phyloP scores from a whole-genome alignment of 1,284 basidiomycete species.

The Schizophyllum commune region DNA sequence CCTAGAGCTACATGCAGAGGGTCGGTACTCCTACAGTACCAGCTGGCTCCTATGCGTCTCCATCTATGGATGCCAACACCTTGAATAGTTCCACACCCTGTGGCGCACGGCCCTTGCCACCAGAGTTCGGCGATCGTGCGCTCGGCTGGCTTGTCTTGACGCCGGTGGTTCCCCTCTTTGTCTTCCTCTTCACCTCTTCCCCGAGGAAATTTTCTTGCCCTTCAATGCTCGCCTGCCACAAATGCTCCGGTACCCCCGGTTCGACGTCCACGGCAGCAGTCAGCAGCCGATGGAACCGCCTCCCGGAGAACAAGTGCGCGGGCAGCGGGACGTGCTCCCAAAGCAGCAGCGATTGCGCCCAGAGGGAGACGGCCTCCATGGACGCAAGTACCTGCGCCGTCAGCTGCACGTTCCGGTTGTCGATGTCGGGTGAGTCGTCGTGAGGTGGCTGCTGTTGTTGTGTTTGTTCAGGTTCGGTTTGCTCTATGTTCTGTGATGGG shows the following conservation, averaged over 20 bases:
- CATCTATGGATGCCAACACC: background rate
- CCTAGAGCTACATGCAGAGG: no score
- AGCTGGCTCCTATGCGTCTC: no score
- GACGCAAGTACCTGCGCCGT: conserved; percentile 59
- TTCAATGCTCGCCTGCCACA: conserved; percentile 42
- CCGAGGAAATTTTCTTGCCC: conserved; percentile 45
- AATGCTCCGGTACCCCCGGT: conserved; percentile 17
- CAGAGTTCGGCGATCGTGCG: conserved; percentile 10
- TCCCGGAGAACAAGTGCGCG: conserved; percentile 48
- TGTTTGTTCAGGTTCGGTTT: background rate
- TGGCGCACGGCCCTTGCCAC: conserved; percentile 4
- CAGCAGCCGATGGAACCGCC: conserved; percentile 44
- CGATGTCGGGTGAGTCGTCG: conserved; percentile 25
- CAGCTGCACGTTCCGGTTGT: conserved; percentile 63
- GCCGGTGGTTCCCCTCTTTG: conserved; percentile 20
- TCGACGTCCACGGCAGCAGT: conserved; percentile 16
- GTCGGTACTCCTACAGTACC: no score
- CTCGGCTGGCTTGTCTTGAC: conserved; percentile 21
- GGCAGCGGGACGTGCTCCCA: conserved; percentile 36
- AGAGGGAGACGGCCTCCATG: conserved; percentile 48
- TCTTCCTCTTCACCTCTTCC: conserved; percentile 33
- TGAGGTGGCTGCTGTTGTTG: conserved; percentile 15
- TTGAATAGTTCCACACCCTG: background rate
- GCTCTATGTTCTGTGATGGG: background rate
- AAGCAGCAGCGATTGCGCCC: conserved; percentile 55